phyloP scores from a whole-genome alignment of 345 rosid species.

The Erucastrum elatum region DNA sequence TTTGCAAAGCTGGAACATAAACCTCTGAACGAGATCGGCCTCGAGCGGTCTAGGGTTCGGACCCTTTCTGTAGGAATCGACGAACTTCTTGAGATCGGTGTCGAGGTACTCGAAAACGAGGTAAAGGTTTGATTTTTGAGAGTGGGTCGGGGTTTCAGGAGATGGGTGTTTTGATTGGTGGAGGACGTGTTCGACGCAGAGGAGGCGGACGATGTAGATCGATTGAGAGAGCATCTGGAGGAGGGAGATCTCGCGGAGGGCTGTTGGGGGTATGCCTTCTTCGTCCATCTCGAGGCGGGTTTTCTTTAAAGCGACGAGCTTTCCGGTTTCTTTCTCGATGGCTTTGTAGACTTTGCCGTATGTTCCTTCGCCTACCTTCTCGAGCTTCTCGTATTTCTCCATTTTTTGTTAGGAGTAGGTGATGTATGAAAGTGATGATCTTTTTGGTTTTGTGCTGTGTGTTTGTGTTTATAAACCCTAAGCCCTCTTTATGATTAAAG shows the following conservation, averaged over 20 bases:
- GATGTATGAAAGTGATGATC: not conserved
- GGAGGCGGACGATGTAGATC: conserved; percentile 70
- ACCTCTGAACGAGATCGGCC: conserved; percentile 48
- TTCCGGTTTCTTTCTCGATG: conserved; percentile 71
- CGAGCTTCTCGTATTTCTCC: conserved; percentile 81
- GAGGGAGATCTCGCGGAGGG: conserved; percentile 89
- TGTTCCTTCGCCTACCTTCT: conserved; percentile 94
- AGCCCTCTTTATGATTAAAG: conserved; percentile 18
- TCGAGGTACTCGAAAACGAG: conserved; percentile 93
- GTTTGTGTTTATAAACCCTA: conserved; percentile 5
- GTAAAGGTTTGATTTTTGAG: conserved; percentile 36
- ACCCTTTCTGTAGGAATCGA: conserved; percentile 35
- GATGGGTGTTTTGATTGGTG: conserved; percentile 24
- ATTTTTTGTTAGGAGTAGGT: not conserved
- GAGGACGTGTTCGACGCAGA: conserved; percentile 33
- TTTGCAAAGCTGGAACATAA: conserved; percentile 83
- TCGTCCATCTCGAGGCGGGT: conserved; percentile 93
- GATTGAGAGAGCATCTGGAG: conserved; percentile 85
- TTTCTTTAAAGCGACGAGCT: conserved; percentile 88
- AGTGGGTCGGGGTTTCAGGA: not conserved
- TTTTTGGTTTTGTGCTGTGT: not conserved
- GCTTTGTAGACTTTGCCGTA: conserved; percentile 98
- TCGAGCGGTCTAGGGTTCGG: conserved; percentile 24
- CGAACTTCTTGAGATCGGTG: conserved; percentile 86
- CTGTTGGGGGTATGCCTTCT: conserved; percentile 95